Percentiles rank a stretch among this genome's conserved stretches.
Evolutionary conservation across 2,329 filamentous ascomycete species (phyloP).

Genomic region (Hymenotorrendiella dingleyae): DNA sequence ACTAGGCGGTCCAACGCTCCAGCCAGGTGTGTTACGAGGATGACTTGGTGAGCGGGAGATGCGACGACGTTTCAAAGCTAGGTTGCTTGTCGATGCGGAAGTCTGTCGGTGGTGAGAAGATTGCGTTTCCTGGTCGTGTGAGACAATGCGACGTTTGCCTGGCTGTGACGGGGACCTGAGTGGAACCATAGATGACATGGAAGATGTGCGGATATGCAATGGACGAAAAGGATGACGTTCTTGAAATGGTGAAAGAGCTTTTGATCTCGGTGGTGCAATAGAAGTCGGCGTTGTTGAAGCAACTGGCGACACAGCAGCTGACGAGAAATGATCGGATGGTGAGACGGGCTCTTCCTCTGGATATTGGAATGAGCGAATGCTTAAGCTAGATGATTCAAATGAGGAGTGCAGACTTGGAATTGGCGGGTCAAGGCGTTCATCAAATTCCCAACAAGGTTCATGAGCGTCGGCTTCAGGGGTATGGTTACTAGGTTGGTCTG

Average conservation of each 20-base stretch:
- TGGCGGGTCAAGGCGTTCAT: conserved; percentile 55
- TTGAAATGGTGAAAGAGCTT: conserved; percentile 20
- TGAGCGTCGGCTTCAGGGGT: conserved; percentile 56
- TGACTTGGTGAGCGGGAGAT: conserved; percentile 51
- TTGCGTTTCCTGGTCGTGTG: conserved; percentile 33
- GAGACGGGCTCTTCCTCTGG: conserved; percentile 25
- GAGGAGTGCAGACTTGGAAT: conserved; percentile 42
- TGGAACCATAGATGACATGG: conserved; percentile 41
- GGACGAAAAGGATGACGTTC: conserved; percentile 36
- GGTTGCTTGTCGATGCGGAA: conserved; percentile 6
- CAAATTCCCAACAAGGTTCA: conserved; percentile 63
- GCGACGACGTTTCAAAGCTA: conserved; percentile 28
- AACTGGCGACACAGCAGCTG: conserved; percentile 21
- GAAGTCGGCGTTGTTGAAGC: conserved; percentile 27
- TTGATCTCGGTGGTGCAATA: conserved; percentile 8
- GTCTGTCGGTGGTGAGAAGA: conserved; percentile 14
- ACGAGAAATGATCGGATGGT: conserved; percentile 29
- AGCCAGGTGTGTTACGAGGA: conserved; percentile 48
- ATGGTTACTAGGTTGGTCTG: conserved; percentile 40
- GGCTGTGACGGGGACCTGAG: conserved; percentile 34
- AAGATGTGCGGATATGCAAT: conserved; percentile 45
- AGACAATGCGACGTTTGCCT: conserved; percentile 41
- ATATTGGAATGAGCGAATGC: conserved; percentile 36
- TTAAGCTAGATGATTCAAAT: conserved; percentile 38
- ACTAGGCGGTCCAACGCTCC: conserved; percentile 36